Evolutionary conservation across 805 yeast species (phyloP).

Genomic region (Candida bentonensis): DNA sequence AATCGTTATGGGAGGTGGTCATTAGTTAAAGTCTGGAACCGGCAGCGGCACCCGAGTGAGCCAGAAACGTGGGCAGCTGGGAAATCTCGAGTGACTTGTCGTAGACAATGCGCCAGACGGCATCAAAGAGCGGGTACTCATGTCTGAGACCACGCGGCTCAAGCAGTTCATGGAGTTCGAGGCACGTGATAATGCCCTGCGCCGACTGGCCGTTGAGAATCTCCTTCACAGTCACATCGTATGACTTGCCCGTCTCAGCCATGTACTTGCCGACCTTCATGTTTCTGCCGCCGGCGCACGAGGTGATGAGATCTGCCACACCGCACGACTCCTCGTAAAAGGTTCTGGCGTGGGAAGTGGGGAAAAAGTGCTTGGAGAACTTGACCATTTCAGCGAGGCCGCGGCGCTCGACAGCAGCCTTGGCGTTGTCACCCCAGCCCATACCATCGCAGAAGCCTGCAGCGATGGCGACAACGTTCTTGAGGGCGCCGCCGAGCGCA

Average conservation of each 20-base stretch:
- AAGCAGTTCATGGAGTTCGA: constrained; percentile 76
- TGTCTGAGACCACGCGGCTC: not conserved
- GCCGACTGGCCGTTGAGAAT: constrained; percentile 91
- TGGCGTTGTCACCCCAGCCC: constrained; percentile 99
- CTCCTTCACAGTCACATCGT: constrained; percentile 71
- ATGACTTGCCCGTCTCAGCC: constrained; percentile 66
- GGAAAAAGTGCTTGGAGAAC: constrained; percentile 75
- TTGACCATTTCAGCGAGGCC: constrained; percentile 83
- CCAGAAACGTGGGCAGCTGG: not conserved
- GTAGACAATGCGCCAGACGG: constrained; percentile 1
- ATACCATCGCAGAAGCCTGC: constrained; percentile 96
- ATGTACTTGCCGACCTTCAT: constrained; percentile 78
- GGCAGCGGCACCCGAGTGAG: not conserved
- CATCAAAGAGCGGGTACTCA: not conserved
- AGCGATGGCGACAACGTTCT: constrained; percentile 89
- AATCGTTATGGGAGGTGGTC: too few relatives aligned
- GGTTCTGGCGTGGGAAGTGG: constrained; percentile 56
- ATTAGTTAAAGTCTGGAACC: too few relatives aligned
- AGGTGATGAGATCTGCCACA: constrained; percentile 94
- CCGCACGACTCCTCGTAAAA: constrained; percentile 93
- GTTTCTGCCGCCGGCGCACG: constrained; percentile 96
- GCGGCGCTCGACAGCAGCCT: constrained; percentile 93
- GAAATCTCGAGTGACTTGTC: not conserved
- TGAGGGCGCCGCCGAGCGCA: constrained; percentile 92
- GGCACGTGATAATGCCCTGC: constrained; percentile 84